Percentiles rank a stretch among this genome's conserved stretches.
Evolutionary conservation across 371 early-diverging fungal species (phyloP).

Genomic region (Sporodiniella umbellata): DNA sequence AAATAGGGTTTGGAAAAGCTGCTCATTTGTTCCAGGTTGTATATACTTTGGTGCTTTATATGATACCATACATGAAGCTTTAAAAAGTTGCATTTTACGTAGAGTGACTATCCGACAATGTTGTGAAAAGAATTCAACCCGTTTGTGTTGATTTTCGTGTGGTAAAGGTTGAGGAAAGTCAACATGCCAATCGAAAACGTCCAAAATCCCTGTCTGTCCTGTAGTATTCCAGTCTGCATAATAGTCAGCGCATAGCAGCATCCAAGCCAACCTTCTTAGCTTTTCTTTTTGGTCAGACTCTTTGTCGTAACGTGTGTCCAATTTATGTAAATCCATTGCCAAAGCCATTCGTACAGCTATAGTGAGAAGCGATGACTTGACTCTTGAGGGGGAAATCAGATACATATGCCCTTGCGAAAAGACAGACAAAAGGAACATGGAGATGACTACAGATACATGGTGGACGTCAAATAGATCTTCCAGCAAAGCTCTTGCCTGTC

Average conservation of each 20-base stretch:
- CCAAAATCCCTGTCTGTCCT: slow-evolving; percentile 29
- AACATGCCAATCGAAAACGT: slow-evolving; percentile 39
- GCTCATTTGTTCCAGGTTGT: slow-evolving; percentile 20
- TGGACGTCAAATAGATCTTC: slow-evolving; percentile 42
- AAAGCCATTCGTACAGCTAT: slow-evolving; percentile 32
- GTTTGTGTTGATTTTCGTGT: slow-evolving; percentile 13
- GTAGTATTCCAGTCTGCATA: slow-evolving; percentile 36
- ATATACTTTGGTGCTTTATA: slow-evolving; percentile 20
- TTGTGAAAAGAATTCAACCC: slow-evolving; percentile 27
- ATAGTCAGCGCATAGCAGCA: slow-evolving; percentile 42
- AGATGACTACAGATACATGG: slow-evolving; percentile 37
- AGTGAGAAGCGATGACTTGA: slow-evolving; percentile 19
- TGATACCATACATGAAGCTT: slow-evolving; percentile 26
- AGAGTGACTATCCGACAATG: slow-evolving; percentile 37
- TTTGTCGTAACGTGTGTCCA: slow-evolving; percentile 21
- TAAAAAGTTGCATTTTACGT: slow-evolving; percentile 39
- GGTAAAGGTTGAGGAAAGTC: slow-evolving; percentile 38
- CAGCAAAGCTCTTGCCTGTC: slow-evolving; percentile 34
- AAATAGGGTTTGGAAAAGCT: slow-evolving; percentile 24
- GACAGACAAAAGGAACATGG: slow-evolving; percentile 37
- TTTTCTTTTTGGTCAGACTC: slow-evolving; percentile 32
- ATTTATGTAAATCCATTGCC: slow-evolving; percentile 34
- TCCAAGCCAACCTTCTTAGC: slow-evolving; percentile 40
- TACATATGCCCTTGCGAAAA: slow-evolving; percentile 35
- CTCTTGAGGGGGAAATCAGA: slow-evolving; percentile 30